phyloP scores from a whole-genome alignment of 768 basidiomycete species.

The Termitomyces sp. region DNA sequence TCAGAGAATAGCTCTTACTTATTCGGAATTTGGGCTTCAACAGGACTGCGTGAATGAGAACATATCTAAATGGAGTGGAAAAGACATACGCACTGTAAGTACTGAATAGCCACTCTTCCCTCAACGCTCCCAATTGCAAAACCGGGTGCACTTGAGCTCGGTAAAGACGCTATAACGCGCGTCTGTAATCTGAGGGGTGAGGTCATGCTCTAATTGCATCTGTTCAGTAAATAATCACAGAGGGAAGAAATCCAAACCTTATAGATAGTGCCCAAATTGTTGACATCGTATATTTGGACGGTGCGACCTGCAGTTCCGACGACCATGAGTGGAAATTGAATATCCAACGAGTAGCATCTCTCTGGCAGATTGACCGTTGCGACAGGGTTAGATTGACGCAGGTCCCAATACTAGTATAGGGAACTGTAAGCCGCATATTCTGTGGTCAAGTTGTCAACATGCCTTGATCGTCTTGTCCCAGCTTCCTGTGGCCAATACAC shows the following conservation, averaged over 20 bases:
- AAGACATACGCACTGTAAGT: not conserved
- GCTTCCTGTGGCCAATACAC: constrained; percentile 86
- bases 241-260: constrained; percentile 32
- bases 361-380: constrained; percentile 79
- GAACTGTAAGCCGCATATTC: no score
- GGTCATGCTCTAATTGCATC: constrained; percentile 51
- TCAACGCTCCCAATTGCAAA: constrained; percentile 84
- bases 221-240: not conserved
- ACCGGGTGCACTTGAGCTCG: constrained; percentile 53
- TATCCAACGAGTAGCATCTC: constrained; percentile 83
- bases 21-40: constrained; percentile 62
- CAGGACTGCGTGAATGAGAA: constrained; percentile 39
- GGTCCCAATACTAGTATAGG: constrained; percentile 79
- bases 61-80: not conserved
- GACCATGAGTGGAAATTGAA: constrained; percentile 76
- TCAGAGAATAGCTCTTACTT: not conserved
- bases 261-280: constrained; percentile 69
- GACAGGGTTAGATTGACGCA: constrained; percentile 66
- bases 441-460: constrained; percentile 11
- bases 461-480: constrained; percentile 99
- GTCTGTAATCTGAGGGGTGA: constrained; percentile 94
- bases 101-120: constrained; percentile 83
- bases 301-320: constrained; percentile 91
- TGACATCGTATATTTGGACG: constrained; percentile 82
- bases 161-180: constrained; percentile 77